These are phyloP conservation scores for Pyracantha coccinea DNA, from an alignment of 331 rosid genomes.

Conservation along the genomic window DNA sequence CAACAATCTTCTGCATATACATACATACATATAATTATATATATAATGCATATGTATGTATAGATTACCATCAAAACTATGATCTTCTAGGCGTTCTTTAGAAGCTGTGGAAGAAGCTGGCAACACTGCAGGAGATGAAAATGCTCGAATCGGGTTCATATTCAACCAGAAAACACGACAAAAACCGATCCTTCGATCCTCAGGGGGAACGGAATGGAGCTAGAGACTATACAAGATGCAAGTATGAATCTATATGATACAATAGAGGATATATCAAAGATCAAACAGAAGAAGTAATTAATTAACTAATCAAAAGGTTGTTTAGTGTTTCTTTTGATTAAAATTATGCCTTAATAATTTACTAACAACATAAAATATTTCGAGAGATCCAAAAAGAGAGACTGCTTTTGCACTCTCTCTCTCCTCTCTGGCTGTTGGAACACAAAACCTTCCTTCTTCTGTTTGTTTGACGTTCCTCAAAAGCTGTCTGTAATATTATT, in stretches of 20 bases:
- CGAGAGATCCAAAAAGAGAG: conserved; percentile 52
- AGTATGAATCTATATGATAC: background rate
- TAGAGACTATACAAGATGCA: background rate
- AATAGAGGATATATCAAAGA: conserved; percentile 4
- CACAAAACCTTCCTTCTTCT: background rate
- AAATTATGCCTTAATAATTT: background rate
- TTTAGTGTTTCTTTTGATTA: background rate
- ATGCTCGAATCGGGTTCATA: conserved; percentile 35
- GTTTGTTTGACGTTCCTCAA: background rate
- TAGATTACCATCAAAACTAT: conserved; percentile 56
- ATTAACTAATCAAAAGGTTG: background rate
- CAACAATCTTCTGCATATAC: background rate
- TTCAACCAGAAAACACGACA: background rate
- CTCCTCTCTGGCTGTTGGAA: conserved; percentile 6
- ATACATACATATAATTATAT: too few species aligned
- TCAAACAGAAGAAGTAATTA: background rate
- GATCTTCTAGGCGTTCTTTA: conserved; percentile 23
- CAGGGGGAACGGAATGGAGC: background rate
- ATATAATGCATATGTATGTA: background rate
- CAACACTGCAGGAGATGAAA: conserved; percentile 47
- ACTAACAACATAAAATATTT: background rate
- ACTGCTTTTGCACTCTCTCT: conserved; percentile 25
- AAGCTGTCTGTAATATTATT: background rate
- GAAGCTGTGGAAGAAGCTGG: conserved; percentile 28
- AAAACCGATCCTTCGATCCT: background rate